Evolutionary conservation across 208 protist genomes (phyloP).

Genomic region (Trypanosoma cruzi): DNA sequence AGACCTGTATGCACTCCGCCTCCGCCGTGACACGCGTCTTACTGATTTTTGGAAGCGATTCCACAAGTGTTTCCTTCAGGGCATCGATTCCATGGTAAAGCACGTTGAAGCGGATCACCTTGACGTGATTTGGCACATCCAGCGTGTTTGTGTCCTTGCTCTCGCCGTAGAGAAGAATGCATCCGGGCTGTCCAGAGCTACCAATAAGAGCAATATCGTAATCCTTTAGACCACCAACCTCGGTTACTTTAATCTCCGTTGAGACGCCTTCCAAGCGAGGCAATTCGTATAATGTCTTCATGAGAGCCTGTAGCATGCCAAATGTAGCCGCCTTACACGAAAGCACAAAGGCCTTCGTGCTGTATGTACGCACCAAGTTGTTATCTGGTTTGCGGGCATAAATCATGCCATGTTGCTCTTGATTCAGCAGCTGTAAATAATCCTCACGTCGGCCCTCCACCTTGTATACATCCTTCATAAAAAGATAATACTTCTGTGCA

Average conservation of each 20-base stretch:
- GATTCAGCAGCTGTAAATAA: conserved; percentile 83
- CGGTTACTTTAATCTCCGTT: conserved; percentile 69
- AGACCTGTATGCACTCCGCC: conserved; percentile 83
- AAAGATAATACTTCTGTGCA: conserved; percentile 85
- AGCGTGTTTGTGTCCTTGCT: conserved; percentile 60
- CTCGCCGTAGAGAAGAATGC: conserved; percentile 85
- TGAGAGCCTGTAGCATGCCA: conserved; percentile 89
- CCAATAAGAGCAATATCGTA: conserved; percentile 69
- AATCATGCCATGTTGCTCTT: conserved; percentile 70
- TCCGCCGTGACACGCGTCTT: conserved; percentile 65
- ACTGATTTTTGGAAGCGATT: conserved; percentile 66
- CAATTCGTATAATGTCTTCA: conserved; percentile 87
- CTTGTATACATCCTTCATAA: conserved; percentile 89
- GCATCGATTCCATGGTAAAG: conserved; percentile 89
- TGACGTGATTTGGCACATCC: conserved; percentile 79
- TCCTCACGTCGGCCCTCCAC: conserved; percentile 76
- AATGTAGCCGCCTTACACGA: conserved; percentile 87
- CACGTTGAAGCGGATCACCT: conserved; percentile 77
- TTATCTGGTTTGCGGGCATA: conserved; percentile 89
- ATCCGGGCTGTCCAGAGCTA: conserved; percentile 63
- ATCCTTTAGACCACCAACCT: conserved; percentile 77
- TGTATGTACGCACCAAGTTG: conserved; percentile 77
- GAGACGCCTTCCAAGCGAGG: conserved; percentile 78
- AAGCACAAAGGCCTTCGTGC: conserved; percentile 67
- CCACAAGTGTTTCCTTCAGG: conserved; percentile 79